Conservation (phyloP, 2,329 filamentous ascomycete species). For the Arachnopeziza araneosa region DNA sequence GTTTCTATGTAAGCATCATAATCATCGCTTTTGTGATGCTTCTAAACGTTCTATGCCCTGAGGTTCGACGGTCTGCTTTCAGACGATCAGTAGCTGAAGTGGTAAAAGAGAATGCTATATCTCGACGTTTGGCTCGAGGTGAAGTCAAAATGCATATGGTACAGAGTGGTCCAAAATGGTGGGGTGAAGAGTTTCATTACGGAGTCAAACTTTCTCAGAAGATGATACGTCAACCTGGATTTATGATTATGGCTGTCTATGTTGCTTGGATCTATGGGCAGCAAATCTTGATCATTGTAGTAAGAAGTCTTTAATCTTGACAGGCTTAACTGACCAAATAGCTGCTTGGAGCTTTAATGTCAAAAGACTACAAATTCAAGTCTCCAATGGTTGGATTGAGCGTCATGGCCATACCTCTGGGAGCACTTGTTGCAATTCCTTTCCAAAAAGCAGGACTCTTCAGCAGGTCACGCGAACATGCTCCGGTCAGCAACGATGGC, state of each 20-base stretch:
- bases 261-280: conserved; percentile 74
- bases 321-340: conserved; percentile 25
- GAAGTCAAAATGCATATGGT: conserved; percentile 73
- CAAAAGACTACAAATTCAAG: conserved; percentile 58
- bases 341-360: conserved; percentile 65
- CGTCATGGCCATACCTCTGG: conserved; percentile 60
- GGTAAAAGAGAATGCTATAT: conserved; percentile 45
- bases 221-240: conserved; percentile 71
- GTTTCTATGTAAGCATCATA: conserved; percentile 68
- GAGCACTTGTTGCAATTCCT: conserved; percentile 64
- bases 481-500: conserved; percentile 58
- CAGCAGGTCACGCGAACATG: conserved; percentile 55
- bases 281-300: conserved; percentile 65
- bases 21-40: conserved; percentile 59
- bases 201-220: conserved; percentile 59
- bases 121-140: conserved; percentile 58
- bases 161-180: conserved; percentile 67
- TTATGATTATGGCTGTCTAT: conserved; percentile 67
- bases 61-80: conserved; percentile 64
- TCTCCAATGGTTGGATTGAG: conserved; percentile 63
- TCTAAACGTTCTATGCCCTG: conserved; percentile 65
- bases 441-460: conserved; percentile 68
- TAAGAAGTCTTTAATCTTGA: conserved; percentile 33
- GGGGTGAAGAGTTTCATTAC: conserved; percentile 70
- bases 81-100: conserved; percentile 64